Evolutionary conservation across 257 asterid genomes (phyloP).

Genomic region (Solanum dulcamara): DNA sequence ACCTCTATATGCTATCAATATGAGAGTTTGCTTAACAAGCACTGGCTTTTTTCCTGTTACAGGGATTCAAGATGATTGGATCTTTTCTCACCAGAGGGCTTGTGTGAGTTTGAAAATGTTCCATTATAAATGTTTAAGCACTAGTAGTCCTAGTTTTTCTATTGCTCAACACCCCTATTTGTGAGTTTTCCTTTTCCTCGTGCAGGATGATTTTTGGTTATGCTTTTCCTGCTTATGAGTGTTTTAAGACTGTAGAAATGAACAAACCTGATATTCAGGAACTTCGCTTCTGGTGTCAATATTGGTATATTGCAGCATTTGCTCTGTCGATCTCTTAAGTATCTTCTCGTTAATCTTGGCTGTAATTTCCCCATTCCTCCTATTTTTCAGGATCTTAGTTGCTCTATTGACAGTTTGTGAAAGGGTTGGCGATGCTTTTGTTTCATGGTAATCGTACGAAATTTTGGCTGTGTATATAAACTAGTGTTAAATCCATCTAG

Average conservation of each 20-base stretch:
- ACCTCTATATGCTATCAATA: not conserved
- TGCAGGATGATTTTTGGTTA: slow-evolving; percentile 45
- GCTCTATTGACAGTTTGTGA: slow-evolving; percentile 34
- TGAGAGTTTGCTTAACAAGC: not conserved
- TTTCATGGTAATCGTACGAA: slow-evolving; percentile 28
- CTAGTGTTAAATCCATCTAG: not conserved
- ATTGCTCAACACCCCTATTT: not conserved
- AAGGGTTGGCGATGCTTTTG: slow-evolving; percentile 31
- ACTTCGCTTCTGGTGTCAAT: slow-evolving; percentile 45
- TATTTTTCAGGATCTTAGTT: slow-evolving; percentile 32
- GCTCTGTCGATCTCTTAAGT: not conserved
- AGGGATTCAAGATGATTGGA: slow-evolving; percentile 36
- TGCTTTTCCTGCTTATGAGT: slow-evolving; percentile 48
- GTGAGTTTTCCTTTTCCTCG: not conserved
- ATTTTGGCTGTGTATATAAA: not conserved
- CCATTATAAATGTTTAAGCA: not conserved
- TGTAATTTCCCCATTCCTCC: not conserved
- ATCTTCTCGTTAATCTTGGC: not conserved
- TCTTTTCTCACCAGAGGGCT: slow-evolving; percentile 33
- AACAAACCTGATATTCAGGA: slow-evolving; percentile 23
- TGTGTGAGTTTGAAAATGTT: slow-evolving; percentile 18
- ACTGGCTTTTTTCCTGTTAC: not conserved
- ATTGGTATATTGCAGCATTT: slow-evolving; percentile 24
- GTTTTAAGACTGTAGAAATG: slow-evolving; percentile 33
- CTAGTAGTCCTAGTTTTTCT: not conserved